Percentiles rank a stretch among this genome's conserved stretches.
These are phyloP conservation scores for Flammula alnicola DNA, from an alignment of 1,284 basidiomycete genomes.

Conservation along the genomic window DNA sequence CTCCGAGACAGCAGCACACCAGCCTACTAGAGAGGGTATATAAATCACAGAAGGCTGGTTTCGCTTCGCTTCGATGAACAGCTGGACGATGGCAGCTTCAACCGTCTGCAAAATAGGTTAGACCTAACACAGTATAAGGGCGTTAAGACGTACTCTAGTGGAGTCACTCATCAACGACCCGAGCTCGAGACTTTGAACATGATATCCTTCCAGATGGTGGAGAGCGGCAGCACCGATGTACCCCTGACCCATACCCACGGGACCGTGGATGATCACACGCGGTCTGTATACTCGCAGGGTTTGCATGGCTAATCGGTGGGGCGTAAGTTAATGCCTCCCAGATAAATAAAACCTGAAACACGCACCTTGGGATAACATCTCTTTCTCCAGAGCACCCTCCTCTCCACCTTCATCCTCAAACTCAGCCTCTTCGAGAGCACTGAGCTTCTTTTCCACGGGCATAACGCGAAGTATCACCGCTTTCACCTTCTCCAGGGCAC, in stretches of 20 bases:
- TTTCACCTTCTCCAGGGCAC: slow-evolving; percentile 75
- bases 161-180: slow-evolving; percentile 91
- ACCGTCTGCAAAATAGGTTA: too few species aligned
- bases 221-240: slow-evolving; percentile 91
- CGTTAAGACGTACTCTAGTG: slow-evolving; percentile 65
- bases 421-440: slow-evolving; percentile 92
- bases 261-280: slow-evolving; percentile 85
- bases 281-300: slow-evolving; percentile 91
- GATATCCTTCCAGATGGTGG: slow-evolving; percentile 95
- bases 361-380: slow-evolving; percentile 86
- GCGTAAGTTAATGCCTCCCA: slow-evolving; percentile 13
- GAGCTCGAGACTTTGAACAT: slow-evolving; percentile 93
- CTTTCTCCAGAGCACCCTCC: slow-evolving; percentile 78
- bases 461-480: slow-evolving; percentile 70
- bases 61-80: slow-evolving; percentile 98
- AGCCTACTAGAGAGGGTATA: slow-evolving; percentile 88
- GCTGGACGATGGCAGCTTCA: slow-evolving; percentile 92
- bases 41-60: slow-evolving; percentile 97
- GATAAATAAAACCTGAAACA: slow-evolving; percentile 15
- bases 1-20: slow-evolving; percentile 88
- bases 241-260: slow-evolving; percentile 87
- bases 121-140: too few species aligned
- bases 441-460: slow-evolving; percentile 75
- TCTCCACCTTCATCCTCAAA: slow-evolving; percentile 79
- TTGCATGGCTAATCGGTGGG: slow-evolving; percentile 76